Base-by-base conservation (phyloP, 2,329 filamentous ascomycete species). In the Endothia cerciana region DNA sequence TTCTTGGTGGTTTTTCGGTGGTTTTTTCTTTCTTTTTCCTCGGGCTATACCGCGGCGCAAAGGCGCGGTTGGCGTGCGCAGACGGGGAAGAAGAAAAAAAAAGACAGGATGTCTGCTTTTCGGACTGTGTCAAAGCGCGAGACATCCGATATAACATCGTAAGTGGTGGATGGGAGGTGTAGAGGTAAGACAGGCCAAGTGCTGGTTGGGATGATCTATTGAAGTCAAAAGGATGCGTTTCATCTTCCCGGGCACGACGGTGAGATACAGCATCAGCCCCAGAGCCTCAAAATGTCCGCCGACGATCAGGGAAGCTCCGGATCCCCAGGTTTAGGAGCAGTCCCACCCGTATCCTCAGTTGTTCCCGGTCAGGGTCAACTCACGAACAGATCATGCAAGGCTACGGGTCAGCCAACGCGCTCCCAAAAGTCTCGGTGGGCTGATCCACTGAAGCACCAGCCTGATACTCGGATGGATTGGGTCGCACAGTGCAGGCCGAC, bases 281-380 rank as follows among this genome's bases (percentile, higher is more conserved):
- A 65, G 58, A 65, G 63, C 63, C 57, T 64, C 63, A 49, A 56
- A 33, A 36, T 30, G 13, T 19, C 28, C 22, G 63, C 63, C 49
- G 40, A 65, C 62, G 40, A 19, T 56, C 49, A 25, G 49, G 57
- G 38, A 17, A 38, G 17, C 25, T 56, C 40, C 49, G 41, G 22
- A 47, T 61, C 30, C 38, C 59, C 45, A 60, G 56, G 28, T 49
- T 65, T 19, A n/a, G 45, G 53, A 47, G 36, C 47, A 38, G 33
- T 40, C 43, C 45, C n/a, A 55, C n/a, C 33, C 38, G 19, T 45
- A 45, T 25, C 33, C 40, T 22, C 40, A 17, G 8, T 41, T n/a
- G n/a, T 25, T 41, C 51, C 30, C 15, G 22, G 36, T 19, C 22
- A 41, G 25, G n/a, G 22, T 45, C 38, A 30, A 43, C 25, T 22